Base-by-base conservation (phyloP, 495 filamentous ascomycete genomes). In the Aspergillus wentii region DNA sequence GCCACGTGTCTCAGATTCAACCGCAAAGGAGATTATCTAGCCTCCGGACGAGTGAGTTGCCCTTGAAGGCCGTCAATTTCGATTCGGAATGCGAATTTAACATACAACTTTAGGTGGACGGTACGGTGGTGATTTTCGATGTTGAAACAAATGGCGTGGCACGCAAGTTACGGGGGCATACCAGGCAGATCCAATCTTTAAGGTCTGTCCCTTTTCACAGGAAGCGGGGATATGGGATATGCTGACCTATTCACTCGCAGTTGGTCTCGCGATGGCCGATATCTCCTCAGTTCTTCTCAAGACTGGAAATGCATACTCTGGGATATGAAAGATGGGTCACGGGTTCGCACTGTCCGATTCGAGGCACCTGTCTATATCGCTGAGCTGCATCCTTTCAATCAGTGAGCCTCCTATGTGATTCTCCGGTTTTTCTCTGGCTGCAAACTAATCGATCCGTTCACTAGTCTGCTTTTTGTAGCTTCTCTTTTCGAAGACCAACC, bases 221-320 rank as follows among this genome's bases (percentile, higher is more conserved):
- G 20, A 3, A n/a, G 26, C 14, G 23, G 22, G 8, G 9, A 15
- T 22, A 35, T 13, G n/a, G 10, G 14, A 37, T 18, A 15, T 30
- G 7, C 52, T 63, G 27, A 62, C 27, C 20, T n/a, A 31, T 33
- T 16, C n/a, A 13, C 35, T 34, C 35, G 17, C 38, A 94, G 90
- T 61, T 99, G 92, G 92, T 95, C 88, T 6, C 70, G 85, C 44
- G 83, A 88, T 64, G 89, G 90, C 16, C 76, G 88, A 28, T 97
- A 94, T 61, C 75, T 99, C n/a, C 78, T 97, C 17, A 95, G 86
- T 43, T 81, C 86, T n/a, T 88, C 85, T 10, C 88, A 94, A 49
- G 92, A 95, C 52, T 96, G 90, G 84, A 94, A 89, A 61, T 88
- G 80, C 38, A 87, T 95, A 22, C 72, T 97, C 1, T 98, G 92